Conservation (phyloP, 2,329 filamentous ascomycete species). For the Endoconidiophora laricicola region DNA sequence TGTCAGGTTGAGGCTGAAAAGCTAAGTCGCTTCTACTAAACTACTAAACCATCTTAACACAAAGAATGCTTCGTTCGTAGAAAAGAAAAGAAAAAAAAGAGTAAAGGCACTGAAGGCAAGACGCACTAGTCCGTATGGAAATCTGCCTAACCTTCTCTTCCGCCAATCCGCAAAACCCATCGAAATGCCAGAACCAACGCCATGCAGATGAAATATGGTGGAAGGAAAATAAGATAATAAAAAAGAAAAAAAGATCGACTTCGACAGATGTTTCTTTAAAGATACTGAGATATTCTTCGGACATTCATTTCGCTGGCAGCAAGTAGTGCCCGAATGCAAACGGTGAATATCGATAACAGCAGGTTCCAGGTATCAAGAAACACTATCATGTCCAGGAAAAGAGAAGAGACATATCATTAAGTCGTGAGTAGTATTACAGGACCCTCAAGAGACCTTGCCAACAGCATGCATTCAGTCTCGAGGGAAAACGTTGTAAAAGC, state of each 20-base stretch:
- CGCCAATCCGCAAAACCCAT: not conserved
- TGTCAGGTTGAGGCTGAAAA: too few relatives aligned
- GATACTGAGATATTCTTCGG: too few relatives aligned
- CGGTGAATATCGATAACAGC: not conserved
- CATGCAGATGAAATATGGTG: conserved; percentile 8
- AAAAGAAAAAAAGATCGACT: conserved; percentile 11
- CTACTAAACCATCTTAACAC: not conserved
- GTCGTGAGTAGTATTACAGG: conserved; percentile 8
- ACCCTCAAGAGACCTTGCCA: not conserved
- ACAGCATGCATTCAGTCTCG: not conserved
- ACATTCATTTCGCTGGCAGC: too few relatives aligned
- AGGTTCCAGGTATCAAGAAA: not conserved
- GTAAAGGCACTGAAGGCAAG: not conserved
- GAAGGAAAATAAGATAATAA: conserved; percentile 9
- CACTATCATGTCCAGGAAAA: not conserved
- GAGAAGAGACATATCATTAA: conserved; percentile 5
- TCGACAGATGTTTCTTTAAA: not conserved
- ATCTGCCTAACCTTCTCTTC: not conserved
- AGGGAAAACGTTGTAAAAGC: not conserved
- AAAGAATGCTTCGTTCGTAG: not conserved
- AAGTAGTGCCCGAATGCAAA: not conserved
- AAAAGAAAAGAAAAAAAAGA: not conserved
- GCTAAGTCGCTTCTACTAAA: not conserved
- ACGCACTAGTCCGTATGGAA: not conserved
- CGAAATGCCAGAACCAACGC: conserved; percentile 5